Evolutionary conservation across 2,329 filamentous ascomycete genomes (phyloP), one percentile per base, ranked within the genome.

Genomic region (Pseudogymnoascus sp.): DNA sequence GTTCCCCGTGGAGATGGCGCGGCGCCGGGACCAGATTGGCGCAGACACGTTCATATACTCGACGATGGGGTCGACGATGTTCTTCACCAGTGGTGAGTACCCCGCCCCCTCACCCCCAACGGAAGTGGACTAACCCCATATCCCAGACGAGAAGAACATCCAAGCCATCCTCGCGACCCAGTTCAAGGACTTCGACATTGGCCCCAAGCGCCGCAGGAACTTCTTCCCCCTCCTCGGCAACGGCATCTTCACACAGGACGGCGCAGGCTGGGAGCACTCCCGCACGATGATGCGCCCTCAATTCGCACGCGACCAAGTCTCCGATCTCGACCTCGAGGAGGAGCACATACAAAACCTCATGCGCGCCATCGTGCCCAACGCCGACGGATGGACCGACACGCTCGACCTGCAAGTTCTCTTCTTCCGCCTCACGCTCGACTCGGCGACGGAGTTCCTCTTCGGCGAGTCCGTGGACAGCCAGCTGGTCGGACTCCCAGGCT

Each of bases 261-360:
- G 72, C 13, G 62, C 65, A 17, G 62, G 60, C 9, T 74, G 72
- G 72, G 68, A 71, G 47, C 69, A 70, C 61, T 72, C 70, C 0
- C 53, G 72, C 10, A 76, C 78, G 7, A 76, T 84, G 72, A 76
- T 87, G 59, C 76, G 82, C 10, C 84, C 83, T 0, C 78, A 81
- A 66, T 85, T 85, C 67, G 77, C 79, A 5, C 74, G 81, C 9
- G 80, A 82, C 64, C 80, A 84, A 71, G 76, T 84, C 44, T 85
- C 86, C 36, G 88, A 93, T 71, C 77, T 93, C 35, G 79, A 85
- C 33, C 83, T 88, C 63, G 87, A 91, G 67, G 89, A 93, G 71
- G 78, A 79, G 17, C 89, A 93, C 73, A 79, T 90, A 2, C 77
- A 82, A 63, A 80, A 84, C 50, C 64, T 77, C 81, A 62, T 79